These are phyloP conservation scores for Colletotrichum filicis DNA, from an alignment of 2,329 filamentous ascomycete species.

Conservation along the genomic window DNA sequence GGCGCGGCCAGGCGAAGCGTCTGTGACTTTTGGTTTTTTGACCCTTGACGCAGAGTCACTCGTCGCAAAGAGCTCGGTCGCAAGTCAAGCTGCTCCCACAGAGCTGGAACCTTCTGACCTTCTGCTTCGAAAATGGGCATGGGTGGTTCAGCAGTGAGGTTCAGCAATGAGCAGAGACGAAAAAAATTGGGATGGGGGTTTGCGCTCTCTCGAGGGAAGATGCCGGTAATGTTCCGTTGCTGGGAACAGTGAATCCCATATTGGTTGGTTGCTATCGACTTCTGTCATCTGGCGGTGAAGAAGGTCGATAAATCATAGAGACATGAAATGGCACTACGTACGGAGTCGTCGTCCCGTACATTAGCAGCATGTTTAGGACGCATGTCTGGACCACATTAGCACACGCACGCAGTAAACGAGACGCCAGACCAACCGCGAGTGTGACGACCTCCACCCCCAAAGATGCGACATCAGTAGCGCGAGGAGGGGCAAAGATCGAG, in stretches of 20 bases:
- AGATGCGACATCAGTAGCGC: neutral
- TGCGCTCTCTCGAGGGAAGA: neutral
- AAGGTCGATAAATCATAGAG: neutral
- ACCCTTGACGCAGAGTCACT: conserved; percentile 7
- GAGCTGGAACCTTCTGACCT: neutral
- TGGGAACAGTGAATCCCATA: neutral
- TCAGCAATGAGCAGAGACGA: neutral
- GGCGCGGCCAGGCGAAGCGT: neutral
- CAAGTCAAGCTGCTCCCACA: neutral
- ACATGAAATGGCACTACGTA: neutral
- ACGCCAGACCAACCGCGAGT: conserved; percentile 4
- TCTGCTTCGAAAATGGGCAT: neutral
- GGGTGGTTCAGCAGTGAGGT: neutral
- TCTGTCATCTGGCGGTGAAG: conserved; percentile 28
- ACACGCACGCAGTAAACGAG: neutral
- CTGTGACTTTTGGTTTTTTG: conserved; percentile 14
- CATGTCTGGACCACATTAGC: conserved; percentile 8
- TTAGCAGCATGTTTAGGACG: conserved; percentile 12
- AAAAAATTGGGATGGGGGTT: neutral
- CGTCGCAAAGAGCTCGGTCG: neutral
- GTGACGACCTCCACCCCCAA: neutral
- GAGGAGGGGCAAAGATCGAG: neutral
- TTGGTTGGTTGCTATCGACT: conserved; percentile 8
- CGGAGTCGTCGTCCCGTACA: conserved; percentile 12
- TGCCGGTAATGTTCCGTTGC: conserved; percentile 7